A percentile compares a stretch with the other conserved stretches of the same genome.
Evolutionary conservation across 352 stramenopile genomes (phyloP).

Genomic region (Discostella stelligera): DNA sequence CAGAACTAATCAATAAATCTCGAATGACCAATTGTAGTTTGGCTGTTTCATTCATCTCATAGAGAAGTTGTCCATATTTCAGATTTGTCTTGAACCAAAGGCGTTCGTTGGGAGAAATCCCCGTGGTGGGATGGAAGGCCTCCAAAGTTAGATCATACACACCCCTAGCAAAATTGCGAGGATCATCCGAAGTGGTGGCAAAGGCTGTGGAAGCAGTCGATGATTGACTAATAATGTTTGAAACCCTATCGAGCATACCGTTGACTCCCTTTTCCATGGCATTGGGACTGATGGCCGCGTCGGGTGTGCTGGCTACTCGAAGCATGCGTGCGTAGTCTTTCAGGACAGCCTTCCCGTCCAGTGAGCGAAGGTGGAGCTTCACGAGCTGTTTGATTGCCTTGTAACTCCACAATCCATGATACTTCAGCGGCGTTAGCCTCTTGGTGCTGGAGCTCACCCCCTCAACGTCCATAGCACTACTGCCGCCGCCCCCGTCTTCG

Average conservation of each 20-base stretch:
- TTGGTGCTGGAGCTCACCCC: background rate
- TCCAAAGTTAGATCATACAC: constrained; percentile 78
- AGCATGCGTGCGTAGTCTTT: constrained; percentile 88
- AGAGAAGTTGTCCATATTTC: constrained; percentile 92
- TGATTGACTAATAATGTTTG: constrained; percentile 67
- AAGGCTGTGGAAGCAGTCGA: constrained; percentile 4
- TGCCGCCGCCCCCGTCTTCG: background rate
- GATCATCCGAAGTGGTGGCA: constrained; percentile 21
- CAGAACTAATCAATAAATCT: constrained; percentile 50
- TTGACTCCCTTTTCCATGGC: constrained; percentile 94
- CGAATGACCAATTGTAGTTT: constrained; percentile 74
- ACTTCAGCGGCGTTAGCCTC: constrained; percentile 25
- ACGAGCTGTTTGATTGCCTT: constrained; percentile 93
- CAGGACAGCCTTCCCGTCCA: constrained; percentile 83
- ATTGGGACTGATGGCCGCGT: constrained; percentile 89
- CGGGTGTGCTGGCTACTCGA: constrained; percentile 82
- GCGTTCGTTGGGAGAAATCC: constrained; percentile 78
- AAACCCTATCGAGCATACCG: constrained; percentile 92
- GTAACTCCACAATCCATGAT: constrained; percentile 86
- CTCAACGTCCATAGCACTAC: constrained; percentile 22
- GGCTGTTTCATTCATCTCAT: constrained; percentile 80
- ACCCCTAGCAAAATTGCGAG: constrained; percentile 47
- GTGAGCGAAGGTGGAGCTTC: constrained; percentile 87
- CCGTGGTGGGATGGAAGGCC: constrained; percentile 63
- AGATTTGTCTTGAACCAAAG: constrained; percentile 96